Evolutionary conservation across 2,329 filamentous ascomycete species (phyloP).

Genomic region (Exophiala oligosperma): DNA sequence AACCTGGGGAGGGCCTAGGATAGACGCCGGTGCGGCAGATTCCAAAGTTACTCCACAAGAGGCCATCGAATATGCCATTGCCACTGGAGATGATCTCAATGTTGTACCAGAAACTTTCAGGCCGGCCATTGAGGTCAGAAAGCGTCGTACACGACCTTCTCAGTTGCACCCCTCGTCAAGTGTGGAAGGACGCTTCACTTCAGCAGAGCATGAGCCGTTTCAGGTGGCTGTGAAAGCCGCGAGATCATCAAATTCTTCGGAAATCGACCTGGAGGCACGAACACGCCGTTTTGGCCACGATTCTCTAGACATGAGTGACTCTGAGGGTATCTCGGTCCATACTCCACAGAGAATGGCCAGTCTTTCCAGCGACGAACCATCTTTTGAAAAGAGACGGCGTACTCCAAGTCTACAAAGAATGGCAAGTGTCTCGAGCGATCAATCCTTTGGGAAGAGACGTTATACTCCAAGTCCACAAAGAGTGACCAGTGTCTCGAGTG

Average conservation of each 20-base stretch:
- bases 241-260: constrained; percentile 11
- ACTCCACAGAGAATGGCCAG: constrained; percentile 23
- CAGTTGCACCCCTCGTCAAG: constrained; percentile 69
- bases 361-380: constrained; percentile 11
- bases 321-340: constrained; percentile 28
- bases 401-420: background rate
- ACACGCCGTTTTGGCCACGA: constrained; percentile 19
- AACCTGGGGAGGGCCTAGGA: constrained; percentile 92
- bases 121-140: constrained; percentile 37
- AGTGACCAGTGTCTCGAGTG: constrained; percentile 15
- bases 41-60: constrained; percentile 72
- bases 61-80: constrained; percentile 78
- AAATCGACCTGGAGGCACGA: constrained; percentile 6
- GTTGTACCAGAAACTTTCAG: constrained; percentile 84
- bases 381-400: background rate
- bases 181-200: constrained; percentile 76
- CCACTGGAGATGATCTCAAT: constrained; percentile 82
- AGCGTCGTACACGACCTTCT: constrained; percentile 37
- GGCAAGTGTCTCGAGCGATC: background rate
- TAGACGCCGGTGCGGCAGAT: constrained; percentile 82
- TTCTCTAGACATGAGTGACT: constrained; percentile 28
- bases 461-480: constrained; percentile 26
- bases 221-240: constrained; percentile 49
- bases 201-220: constrained; percentile 65
- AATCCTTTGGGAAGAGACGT: too few species aligned